These are phyloP conservation scores for Turnera subulata DNA, from an alignment of 345 rosid species.

Conservation along the genomic window DNA sequence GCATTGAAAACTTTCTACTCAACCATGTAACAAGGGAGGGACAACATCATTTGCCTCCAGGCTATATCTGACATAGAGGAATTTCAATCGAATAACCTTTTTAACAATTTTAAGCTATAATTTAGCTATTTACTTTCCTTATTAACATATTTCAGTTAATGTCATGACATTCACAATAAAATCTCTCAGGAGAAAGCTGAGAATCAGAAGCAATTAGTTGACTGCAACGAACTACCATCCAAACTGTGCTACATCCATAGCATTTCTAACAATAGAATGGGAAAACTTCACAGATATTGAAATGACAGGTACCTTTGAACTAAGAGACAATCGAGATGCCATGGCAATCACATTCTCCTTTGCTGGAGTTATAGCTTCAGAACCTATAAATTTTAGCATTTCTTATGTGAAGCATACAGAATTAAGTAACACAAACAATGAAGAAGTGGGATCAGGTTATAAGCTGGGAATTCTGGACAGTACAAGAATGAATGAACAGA, in stretches of 20 bases:
- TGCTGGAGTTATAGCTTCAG: constrained; percentile 48
- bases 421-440: not conserved
- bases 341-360: constrained; percentile 61
- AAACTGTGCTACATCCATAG: not conserved
- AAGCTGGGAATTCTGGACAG: constrained; percentile 3
- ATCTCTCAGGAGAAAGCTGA: too few relatives aligned
- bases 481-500: constrained; percentile 1
- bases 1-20: not conserved
- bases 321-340: constrained; percentile 76
- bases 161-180: too few relatives aligned
- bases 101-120: not conserved
- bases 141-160: not conserved
- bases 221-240: not conserved
- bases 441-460: not conserved
- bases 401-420: not conserved
- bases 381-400: constrained; percentile 33
- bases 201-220: constrained; percentile 3
- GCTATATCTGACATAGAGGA: not conserved
- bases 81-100: too few relatives aligned
- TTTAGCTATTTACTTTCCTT: not conserved
- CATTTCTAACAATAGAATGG: not conserved
- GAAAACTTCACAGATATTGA: not conserved
- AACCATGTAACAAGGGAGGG: not conserved
- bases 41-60: not conserved
- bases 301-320: constrained; percentile 59